Evolutionary conservation across 2,329 filamentous ascomycete genomes (phyloP), one percentile per base, ranked within the genome.

Genomic region (Ophiostoma perfectum): DNA sequence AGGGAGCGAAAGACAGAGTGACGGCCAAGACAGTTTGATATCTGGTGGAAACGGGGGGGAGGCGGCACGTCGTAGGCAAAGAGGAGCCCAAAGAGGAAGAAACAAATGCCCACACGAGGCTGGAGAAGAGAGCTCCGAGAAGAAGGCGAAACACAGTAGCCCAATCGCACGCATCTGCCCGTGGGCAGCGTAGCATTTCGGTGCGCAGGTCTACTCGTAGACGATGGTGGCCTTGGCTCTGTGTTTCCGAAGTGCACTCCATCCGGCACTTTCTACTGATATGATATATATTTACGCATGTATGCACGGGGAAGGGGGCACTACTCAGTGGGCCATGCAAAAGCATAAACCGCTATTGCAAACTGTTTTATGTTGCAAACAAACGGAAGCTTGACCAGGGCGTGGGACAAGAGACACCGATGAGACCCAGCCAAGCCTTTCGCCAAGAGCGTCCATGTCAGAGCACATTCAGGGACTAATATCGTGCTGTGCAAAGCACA

Each of bases 361-460:
- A 55, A 55, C 49, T 55, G 49, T 55, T 55, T 36, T 55, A 27
- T 55, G 49, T 55, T 55, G 49, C 49, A 55, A 55, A 55, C 49
- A 55, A 55, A 55, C 49, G 27, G 49, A 55, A 3, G 27, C 27
- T 18, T 55, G 49, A 27, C 49, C 49, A 27, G 49, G 49, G 27
- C 27, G 49, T 4, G 42, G 14, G 42, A 62, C 58, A 64, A 66
- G 67, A 65, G 66, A 64, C 65, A 62, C 39, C 55, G 65, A n/a
- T 70, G 70, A 70, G 70, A 70, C 70, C 47, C 5, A 58, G 69
- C 69, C 69, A 70, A 70, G 69, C 49, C 66, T 52, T 16, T n/a
- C 44, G 70, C 67, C 70, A 70, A 70, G 69, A 66, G 27, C 36
- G 12, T n/a, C 27, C 12, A 60, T 39, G 55, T 60, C 55, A 41